Conservation (phyloP, 2,329 filamentous ascomycete genomes). For the Talaromyces sp. region DNA sequence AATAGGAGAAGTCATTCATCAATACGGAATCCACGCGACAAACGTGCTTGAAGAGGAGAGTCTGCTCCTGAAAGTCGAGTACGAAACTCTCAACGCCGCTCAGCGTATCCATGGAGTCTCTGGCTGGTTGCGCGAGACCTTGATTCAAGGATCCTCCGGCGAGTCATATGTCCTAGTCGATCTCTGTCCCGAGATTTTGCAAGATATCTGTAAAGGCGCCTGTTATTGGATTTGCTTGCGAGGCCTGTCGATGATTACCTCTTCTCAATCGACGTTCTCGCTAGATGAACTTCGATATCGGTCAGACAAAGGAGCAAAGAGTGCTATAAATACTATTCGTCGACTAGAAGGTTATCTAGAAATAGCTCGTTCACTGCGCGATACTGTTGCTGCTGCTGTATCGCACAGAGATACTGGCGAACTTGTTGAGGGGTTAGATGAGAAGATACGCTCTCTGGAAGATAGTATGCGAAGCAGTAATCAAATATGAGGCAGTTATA, state of each 20-base stretch:
- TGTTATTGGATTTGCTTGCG: neutral
- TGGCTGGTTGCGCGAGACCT: neutral
- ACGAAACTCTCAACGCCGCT: neutral
- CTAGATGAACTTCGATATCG: neutral
- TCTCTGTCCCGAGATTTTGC: neutral
- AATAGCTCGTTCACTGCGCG: neutral
- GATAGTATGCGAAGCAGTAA: neutral
- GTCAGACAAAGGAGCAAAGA: neutral
- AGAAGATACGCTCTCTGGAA: neutral
- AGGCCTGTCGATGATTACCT: neutral
- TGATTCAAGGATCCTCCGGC: neutral
- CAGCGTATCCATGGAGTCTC: neutral
- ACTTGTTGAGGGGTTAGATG: neutral
- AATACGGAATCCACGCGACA: neutral
- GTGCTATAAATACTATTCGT: neutral
- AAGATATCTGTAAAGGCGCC: neutral
- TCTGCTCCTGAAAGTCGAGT: neutral
- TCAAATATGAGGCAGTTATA: neutral
- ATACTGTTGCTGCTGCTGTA: neutral
- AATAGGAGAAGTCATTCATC: neutral
- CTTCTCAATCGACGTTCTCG: neutral
- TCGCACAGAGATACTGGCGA: neutral
- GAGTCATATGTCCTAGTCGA: neutral
- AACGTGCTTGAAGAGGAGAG: neutral
- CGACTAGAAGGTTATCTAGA: neutral